Base-by-base conservation (phyloP, 495 filamentous ascomycete genomes). In the Acidiella bohemica region DNA sequence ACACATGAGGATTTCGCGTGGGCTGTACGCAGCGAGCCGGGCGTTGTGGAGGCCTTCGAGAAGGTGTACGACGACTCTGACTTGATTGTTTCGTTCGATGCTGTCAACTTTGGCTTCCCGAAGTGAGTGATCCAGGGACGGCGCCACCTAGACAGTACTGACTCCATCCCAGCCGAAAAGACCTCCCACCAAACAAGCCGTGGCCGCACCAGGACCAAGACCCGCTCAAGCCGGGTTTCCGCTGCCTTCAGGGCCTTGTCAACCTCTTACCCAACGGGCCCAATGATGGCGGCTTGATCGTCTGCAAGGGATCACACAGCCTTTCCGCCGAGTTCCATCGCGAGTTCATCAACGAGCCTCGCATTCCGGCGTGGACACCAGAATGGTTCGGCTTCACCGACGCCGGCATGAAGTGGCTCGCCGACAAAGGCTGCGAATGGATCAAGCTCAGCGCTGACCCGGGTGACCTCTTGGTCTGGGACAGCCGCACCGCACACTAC, bases 141-240 rank as follows among this genome's bases (percentile, higher is more conserved):
- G 17, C 9, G n/a, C n/a, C n/a, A n/a, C n/a, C n/a, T n/a, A n/a
- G n/a, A n/a, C n/a, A n/a, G n/a, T n/a, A n/a, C n/a, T n/a, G n/a
- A n/a, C n/a, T n/a, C n/a, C 14, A 4, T 41, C 5, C 32, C 32
- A 36, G 39, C 29, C 59, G 55, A n/a, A 52, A 45, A 32, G 59
- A 64, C 37, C 23, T 62, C 57, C 1, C 59, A 7, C 39, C 51
- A 35, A 62, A 64, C 47, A 62, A 57, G 22, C 66, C 66, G 4
- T 69, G 66, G 66, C 64, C 64, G 2, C 66, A 69, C 42, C 57
- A 62, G 34, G 66, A 69, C 31, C 66, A 69, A 43, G 55, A 60
- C 36, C 63, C 64, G 3, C 40, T 45, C 10, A 62, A 62, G 27
- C 58, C 50, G 27, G 63, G 63, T 20, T 63, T 69, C 56, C 52